Percentiles rank a stretch among this genome's conserved stretches.
These are phyloP conservation scores for Berkeleyomyces basicola DNA, from an alignment of 2,329 filamentous ascomycete genomes.

Conservation along the genomic window DNA sequence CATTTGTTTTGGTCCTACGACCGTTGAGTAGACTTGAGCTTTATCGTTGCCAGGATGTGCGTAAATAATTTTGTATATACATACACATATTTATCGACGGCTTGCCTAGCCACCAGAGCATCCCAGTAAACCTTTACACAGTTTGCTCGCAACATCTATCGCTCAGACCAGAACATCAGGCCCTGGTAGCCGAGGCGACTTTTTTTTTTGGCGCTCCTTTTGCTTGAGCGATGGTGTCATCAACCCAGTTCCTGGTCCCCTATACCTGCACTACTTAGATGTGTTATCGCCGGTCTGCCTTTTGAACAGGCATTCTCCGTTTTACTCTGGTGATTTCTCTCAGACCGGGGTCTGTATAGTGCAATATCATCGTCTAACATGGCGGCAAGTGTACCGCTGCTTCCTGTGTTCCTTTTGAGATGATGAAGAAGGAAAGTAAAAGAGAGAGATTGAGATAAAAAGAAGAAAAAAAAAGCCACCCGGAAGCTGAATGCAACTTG, in stretches of 20 bases:
- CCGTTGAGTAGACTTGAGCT: too few relatives aligned
- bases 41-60: too few relatives aligned
- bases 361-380: not conserved
- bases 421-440: too few relatives aligned
- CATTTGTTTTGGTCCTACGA: too few relatives aligned
- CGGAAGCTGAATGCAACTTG: too few relatives aligned
- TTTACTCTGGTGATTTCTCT: not conserved
- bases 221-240: not conserved
- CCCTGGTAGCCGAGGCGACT: not conserved
- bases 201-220: not conserved
- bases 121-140: not conserved
- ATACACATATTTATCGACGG: not conserved
- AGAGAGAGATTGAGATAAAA: not conserved
- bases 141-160: not conserved
- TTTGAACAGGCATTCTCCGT: not conserved
- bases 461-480: not conserved
- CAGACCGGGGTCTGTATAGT: not conserved
- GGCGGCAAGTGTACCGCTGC: not conserved
- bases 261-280: not conserved
- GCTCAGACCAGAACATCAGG: not conserved
- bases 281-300: not conserved
- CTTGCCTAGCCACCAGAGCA: not conserved
- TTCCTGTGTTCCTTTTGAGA: not conserved
- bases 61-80: too few relatives aligned
- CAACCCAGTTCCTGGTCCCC: not conserved